Conservation (phyloP, 2,329 filamentous ascomycete genomes). For the Botrytis squamosa region DNA sequence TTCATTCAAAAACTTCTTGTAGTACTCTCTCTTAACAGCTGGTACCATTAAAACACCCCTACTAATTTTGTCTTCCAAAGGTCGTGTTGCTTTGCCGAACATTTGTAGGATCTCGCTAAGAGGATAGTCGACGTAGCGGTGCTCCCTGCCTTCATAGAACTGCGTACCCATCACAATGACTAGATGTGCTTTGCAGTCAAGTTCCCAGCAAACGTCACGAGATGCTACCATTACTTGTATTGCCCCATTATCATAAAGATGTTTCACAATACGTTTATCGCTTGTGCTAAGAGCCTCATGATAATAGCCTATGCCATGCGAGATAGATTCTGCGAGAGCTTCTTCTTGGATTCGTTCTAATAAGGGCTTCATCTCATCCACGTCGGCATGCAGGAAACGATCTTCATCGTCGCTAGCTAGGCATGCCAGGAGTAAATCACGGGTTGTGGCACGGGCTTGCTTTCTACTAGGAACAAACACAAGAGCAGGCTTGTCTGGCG, state of each 20-base stretch:
- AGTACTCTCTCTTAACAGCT: constrained; percentile 92
- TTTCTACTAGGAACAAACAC: constrained; percentile 92
- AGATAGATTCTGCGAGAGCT: constrained; percentile 82
- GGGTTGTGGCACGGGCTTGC: constrained; percentile 82
- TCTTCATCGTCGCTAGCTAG: constrained; percentile 89
- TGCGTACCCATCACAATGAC: constrained; percentile 98
- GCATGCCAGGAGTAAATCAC: constrained; percentile 85
- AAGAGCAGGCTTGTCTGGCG: constrained; percentile 83
- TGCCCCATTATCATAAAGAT: constrained; percentile 76
- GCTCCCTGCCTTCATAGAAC: constrained; percentile 93
- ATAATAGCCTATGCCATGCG: constrained; percentile 94
- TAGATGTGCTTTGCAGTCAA: constrained; percentile 82
- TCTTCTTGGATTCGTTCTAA: constrained; percentile 82
- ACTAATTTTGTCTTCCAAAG: constrained; percentile 74
- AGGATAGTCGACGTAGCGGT: constrained; percentile 95
- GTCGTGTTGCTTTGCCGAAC: constrained; percentile 88
- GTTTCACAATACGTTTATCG: constrained; percentile 91
- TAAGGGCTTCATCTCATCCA: constrained; percentile 77
- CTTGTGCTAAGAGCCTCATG: constrained; percentile 87
- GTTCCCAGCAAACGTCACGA: constrained; percentile 93
- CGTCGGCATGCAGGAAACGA: constrained; percentile 82
- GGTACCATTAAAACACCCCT: constrained; percentile 97
- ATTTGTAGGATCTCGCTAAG: constrained; percentile 94
- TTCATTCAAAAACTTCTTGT: constrained; percentile 98
- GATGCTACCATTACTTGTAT: constrained; percentile 72